A percentile compares a stretch with the other conserved stretches of the same genome.
Evolutionary conservation across 1,139 yeast genomes (phyloP).

Genomic region (Suhomyces kunorum): DNA sequence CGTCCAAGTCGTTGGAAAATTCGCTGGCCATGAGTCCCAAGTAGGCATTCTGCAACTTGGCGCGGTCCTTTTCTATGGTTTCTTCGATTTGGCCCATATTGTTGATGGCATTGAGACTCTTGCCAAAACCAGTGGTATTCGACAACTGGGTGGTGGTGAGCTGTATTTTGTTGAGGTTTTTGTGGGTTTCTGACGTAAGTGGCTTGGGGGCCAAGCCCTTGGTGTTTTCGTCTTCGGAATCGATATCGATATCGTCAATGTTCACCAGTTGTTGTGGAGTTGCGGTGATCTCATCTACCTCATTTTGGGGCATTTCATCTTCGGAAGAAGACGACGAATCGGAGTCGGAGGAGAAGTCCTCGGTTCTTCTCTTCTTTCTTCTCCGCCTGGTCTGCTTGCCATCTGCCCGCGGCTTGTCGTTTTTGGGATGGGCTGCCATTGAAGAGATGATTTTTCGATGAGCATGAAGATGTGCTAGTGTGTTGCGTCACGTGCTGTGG

Average conservation of each 20-base stretch:
- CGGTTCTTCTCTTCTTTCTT: slow-evolving; percentile 81
- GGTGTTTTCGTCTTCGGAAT: slow-evolving; percentile 41
- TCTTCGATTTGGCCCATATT: slow-evolving; percentile 27
- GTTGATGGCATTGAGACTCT: slow-evolving; percentile 18
- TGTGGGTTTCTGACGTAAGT: slow-evolving; percentile 25
- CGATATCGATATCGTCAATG: slow-evolving; percentile 38
- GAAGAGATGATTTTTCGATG: slow-evolving; percentile 1
- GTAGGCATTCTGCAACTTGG: slow-evolving; percentile 52
- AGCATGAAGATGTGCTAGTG: not conserved
- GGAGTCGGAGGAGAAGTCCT: slow-evolving; percentile 51
- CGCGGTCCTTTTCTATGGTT: slow-evolving; percentile 32
- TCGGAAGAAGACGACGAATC: slow-evolving; percentile 48
- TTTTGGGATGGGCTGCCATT: slow-evolving; percentile 18
- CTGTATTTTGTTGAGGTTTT: slow-evolving; percentile 28
- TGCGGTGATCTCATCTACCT: slow-evolving; percentile 10
- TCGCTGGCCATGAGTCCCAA: slow-evolving; percentile 57
- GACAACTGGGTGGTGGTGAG: slow-evolving; percentile 30
- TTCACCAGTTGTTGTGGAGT: slow-evolving; percentile 21
- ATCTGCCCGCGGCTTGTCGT: slow-evolving; percentile 15
- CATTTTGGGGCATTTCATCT: slow-evolving; percentile 15
- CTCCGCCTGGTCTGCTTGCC: slow-evolving; percentile 39
- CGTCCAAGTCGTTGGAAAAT: slow-evolving; percentile 65
- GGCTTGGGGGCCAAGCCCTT: slow-evolving; percentile 19
- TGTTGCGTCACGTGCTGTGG: not conserved
- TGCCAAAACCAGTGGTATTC: slow-evolving; percentile 20